Evolutionary conservation across 148 eudicot species (phyloP).

Genomic region (Chenopodium album): DNA sequence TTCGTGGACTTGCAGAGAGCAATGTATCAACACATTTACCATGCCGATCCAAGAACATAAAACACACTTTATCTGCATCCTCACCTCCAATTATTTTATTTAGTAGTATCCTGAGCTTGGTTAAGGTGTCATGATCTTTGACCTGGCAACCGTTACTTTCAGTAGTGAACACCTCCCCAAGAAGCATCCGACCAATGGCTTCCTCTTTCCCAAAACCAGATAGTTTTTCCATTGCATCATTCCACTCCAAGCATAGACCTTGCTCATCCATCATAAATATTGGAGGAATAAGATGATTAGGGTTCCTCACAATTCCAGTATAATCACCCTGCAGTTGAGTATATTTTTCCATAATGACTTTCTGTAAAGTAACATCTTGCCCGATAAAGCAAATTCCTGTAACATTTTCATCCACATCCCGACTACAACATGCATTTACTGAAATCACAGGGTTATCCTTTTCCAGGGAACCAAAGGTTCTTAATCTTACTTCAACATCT

Average conservation of each 20-base stretch:
- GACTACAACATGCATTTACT: constrained; percentile 71
- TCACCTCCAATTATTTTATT: constrained; percentile 48
- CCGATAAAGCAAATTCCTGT: constrained; percentile 75
- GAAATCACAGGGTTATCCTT: constrained; percentile 42
- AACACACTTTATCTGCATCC: constrained; percentile 53
- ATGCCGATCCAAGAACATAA: constrained; percentile 54
- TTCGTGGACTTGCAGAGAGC: constrained; percentile 61
- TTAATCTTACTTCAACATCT: constrained; percentile 55
- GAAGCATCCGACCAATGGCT: constrained; percentile 56
- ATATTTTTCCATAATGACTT: constrained; percentile 56
- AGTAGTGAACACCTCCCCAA: constrained; percentile 75
- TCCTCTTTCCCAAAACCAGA: constrained; percentile 61
- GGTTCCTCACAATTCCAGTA: constrained; percentile 58
- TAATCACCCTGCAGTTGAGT: constrained; percentile 66
- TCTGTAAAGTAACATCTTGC: constrained; percentile 69
- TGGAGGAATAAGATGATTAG: constrained; percentile 74
- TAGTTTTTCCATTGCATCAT: constrained; percentile 63
- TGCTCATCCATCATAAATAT: constrained; percentile 69
- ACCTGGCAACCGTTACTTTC: constrained; percentile 64
- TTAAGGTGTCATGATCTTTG: constrained; percentile 63
- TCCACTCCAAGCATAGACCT: constrained; percentile 85
- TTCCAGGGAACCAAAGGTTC: constrained; percentile 45
- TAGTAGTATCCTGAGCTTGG: constrained; percentile 55
- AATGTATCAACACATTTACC: constrained; percentile 55
- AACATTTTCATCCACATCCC: constrained; percentile 50